phyloP scores from a whole-genome alignment of 345 rosid genomes.

The Rhodamnia rubescens region DNA sequence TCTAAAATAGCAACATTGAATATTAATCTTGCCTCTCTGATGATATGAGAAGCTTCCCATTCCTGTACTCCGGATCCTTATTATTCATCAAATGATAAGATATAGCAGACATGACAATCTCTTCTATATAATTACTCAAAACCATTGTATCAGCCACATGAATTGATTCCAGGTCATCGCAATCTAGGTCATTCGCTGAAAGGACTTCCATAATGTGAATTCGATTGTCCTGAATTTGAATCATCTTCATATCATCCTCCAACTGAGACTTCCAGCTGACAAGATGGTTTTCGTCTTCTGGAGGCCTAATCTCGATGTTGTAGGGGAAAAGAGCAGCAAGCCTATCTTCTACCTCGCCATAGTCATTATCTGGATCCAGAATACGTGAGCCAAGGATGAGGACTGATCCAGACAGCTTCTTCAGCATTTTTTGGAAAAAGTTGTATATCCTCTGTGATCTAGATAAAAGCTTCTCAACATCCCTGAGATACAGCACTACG shows the following conservation, averaged over 20 bases:
- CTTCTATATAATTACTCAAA: conserved; percentile 76
- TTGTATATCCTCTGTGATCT: conserved; percentile 59
- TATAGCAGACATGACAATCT: conserved; percentile 83
- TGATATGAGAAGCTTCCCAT: conserved; percentile 79
- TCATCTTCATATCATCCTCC: conserved; percentile 92
- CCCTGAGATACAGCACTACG: conserved; percentile 72
- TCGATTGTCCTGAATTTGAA: conserved; percentile 79
- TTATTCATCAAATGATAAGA: conserved; percentile 84
- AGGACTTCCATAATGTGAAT: conserved; percentile 90
- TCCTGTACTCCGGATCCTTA: conserved; percentile 65
- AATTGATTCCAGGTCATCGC: conserved; percentile 75
- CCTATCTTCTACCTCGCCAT: conserved; percentile 47
- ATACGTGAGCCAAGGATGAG: conserved; percentile 79
- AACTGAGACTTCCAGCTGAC: conserved; percentile 92
- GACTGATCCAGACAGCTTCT: conserved; percentile 66
- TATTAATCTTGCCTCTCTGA: conserved; percentile 45
- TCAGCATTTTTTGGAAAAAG: conserved; percentile 69
- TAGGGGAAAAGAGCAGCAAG: conserved; percentile 68
- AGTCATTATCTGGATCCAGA: conserved; percentile 32
- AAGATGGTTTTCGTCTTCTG: conserved; percentile 64
- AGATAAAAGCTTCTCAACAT: conserved; percentile 50
- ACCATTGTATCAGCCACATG: conserved; percentile 55
- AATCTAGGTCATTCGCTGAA: conserved; percentile 75
- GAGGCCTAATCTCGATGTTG: conserved; percentile 80
- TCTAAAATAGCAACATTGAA: neutral